phyloP scores from a whole-genome alignment of 2,329 filamentous ascomycete genomes.

The Neobulgaria alba region DNA sequence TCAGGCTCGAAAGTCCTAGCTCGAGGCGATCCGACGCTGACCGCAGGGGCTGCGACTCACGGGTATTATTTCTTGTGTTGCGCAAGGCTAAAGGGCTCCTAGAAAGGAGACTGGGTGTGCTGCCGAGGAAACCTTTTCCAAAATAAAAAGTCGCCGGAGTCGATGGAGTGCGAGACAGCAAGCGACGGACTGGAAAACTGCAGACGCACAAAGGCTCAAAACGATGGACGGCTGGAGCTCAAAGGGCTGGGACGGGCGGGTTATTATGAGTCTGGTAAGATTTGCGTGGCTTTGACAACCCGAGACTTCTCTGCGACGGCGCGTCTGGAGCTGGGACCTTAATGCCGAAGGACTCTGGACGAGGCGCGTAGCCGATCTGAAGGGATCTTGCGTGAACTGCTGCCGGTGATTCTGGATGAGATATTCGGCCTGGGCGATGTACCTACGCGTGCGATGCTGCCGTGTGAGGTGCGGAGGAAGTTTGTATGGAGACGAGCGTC shows the following conservation, averaged over 20 bases:
- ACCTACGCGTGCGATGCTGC: not conserved
- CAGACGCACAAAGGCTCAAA: not conserved
- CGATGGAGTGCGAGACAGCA: slow-evolving; percentile 5
- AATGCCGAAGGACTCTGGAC: slow-evolving; percentile 14
- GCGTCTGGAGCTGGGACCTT: slow-evolving; percentile 20
- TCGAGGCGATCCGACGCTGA: no score
- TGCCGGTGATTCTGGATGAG: slow-evolving; percentile 9
- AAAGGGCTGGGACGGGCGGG: slow-evolving; percentile 2
- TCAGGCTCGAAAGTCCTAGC: no score
- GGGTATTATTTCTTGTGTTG: slow-evolving; percentile 11
- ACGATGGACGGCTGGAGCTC: slow-evolving; percentile 1
- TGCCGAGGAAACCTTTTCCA: not conserved
- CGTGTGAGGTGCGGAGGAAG: slow-evolving; percentile 7
- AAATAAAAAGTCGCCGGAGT: not conserved
- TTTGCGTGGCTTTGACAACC: slow-evolving; percentile 24
- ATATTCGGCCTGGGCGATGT: slow-evolving; percentile 1
- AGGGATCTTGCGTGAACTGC: slow-evolving; percentile 15
- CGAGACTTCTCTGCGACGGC: slow-evolving; percentile 24
- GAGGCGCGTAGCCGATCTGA: slow-evolving; percentile 20
- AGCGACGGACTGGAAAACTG: not conserved
- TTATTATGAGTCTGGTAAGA: slow-evolving; percentile 16
- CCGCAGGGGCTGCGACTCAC: slow-evolving; percentile 20
- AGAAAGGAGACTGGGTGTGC: no score
- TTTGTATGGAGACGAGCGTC: no score
- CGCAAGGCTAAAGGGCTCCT: no score